Evolutionary conservation across 352 stramenopile species (phyloP).

Genomic region (Globisporangium echinulatum): DNA sequence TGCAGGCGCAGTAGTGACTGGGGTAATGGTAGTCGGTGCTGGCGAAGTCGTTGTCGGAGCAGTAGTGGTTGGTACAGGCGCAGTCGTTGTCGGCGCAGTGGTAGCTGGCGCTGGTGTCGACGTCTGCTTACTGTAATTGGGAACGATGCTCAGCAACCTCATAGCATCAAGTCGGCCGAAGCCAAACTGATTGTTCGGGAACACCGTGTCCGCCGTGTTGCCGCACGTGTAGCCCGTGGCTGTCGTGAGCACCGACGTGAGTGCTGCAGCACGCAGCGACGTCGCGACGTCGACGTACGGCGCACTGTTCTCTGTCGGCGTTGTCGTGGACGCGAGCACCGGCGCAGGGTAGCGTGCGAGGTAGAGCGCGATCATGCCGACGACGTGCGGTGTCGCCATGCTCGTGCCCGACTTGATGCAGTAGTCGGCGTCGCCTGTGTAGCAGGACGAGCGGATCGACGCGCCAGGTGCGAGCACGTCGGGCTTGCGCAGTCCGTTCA

Average conservation of each 20-base stretch:
- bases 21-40: neutral
- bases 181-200: conserved; percentile 32
- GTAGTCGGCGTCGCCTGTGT: conserved; percentile 35
- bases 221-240: conserved; percentile 4
- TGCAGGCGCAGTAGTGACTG: neutral
- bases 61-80: neutral
- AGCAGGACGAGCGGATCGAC: conserved; percentile 22
- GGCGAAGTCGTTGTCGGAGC: neutral
- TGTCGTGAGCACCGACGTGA: conserved; percentile 7
- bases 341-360: conserved; percentile 31
- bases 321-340: conserved; percentile 9
- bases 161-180: conserved; percentile 5
- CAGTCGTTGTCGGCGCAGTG: neutral
- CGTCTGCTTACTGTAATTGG: neutral
- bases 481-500: no score
- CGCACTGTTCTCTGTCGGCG: conserved; percentile 9
- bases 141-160: neutral
- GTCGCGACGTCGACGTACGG: conserved; percentile 7
- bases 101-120: neutral
- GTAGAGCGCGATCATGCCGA: conserved; percentile 46
- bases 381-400: conserved; percentile 59
- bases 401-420: conserved; percentile 60
- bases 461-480: no score
- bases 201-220: conserved; percentile 25
- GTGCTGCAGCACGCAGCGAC: neutral